Base-by-base conservation (phyloP, 2,329 filamentous ascomycete genomes). In the Verticillium nonalfalfae region DNA sequence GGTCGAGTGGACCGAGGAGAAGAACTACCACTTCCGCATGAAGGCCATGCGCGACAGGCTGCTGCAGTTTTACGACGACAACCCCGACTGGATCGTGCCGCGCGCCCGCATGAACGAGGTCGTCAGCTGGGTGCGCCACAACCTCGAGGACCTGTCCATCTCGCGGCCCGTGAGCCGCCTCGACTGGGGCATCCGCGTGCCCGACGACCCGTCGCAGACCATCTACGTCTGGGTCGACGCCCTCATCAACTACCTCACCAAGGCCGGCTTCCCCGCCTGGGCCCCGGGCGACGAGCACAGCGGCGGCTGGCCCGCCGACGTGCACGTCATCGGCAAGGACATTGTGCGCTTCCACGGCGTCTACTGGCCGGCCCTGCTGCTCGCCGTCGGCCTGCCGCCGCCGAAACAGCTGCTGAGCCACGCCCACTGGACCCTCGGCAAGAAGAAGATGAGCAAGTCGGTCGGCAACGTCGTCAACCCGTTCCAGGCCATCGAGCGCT, bases 221-320 rank as follows among this genome's bases (percentile, higher is more conserved):
- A 94, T 99, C 62, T 99, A 99, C 70, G 96, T 99, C 36, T 99
- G 95, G 95, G 84, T 99, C 0, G 96, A 99, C 75, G 95, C 95
- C 1, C 84, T 99, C 35, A 83, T 98, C 69, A 99, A 97, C 74
- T 59, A 89, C 73, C 77, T 95, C 59, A 97, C 93, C 15, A 91
- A 89, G 65, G 85, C 92, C 1, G 93, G 94, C 14, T 98, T 96
- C 71, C 92, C 92, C 0, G 75, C 76, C 38, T 92, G 89, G 86
- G 76, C 86, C 1, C 88, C 90, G 0, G 86, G 86, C 1, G 77
- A 82, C 4, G 85, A 90, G 63, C 73, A 79, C 14, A 78, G 77
- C 21, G 83, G 83, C 58, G 87, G 90, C 31, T 99, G 95, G 94
- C 95, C 95, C 4, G 91, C 92, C 9, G 88, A 99, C 73, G 83